Evolutionary conservation across 2,329 filamentous ascomycete genomes (phyloP), one percentile per base, ranked within the genome.

Genomic region (Zelopaecilomyces penicillatus): DNA sequence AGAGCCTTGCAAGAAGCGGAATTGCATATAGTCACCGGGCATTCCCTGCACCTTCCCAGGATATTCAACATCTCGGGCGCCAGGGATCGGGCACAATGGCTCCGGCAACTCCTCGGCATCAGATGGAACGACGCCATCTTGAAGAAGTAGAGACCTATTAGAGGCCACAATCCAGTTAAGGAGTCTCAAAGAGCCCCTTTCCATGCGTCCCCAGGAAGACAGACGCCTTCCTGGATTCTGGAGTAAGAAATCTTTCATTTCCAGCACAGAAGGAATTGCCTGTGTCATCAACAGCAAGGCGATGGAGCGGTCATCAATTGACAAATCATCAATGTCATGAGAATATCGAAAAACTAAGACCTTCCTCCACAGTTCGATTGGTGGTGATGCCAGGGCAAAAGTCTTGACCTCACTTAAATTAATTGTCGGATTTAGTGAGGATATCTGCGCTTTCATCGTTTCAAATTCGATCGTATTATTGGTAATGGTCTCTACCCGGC

Each of bases 141-240:
- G 82, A 38, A 91, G 73, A 48, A 96, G 93, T 54, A 83, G 90
- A 1, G 90, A 91, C 38, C 87, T 75, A 55, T 95, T 95, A 0
- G 89, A 95, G 0, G 89, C 86, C 46, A 96, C 78, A 49, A 95
- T 86, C 90, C 90, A 96, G 42, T 86, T 76, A 19, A 96, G 66
- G 0, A 95, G 63, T 19, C 80, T 76, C 3, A 87, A 64, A 1
- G 82, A 77, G 5, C 85, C 75, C 2, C 78, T 75, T 1, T 82
- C 76, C 7, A 95, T 71, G 12, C 73, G 65, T 26, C 76, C 69
- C 51, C 67, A 68, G 35, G 62, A 66, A 4, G 63, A 58, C 27
- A 85, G 60, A 2, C 53, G 54, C 3, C 55, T 59, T 4, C 67
- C 63, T 3, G 65, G 65, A 3, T 62, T 63, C 29, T 39, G 54